These are phyloP conservation scores for Cyberlindnera xishuangbannaensis DNA, from an alignment of 805 yeast genomes.

Conservation along the genomic window DNA sequence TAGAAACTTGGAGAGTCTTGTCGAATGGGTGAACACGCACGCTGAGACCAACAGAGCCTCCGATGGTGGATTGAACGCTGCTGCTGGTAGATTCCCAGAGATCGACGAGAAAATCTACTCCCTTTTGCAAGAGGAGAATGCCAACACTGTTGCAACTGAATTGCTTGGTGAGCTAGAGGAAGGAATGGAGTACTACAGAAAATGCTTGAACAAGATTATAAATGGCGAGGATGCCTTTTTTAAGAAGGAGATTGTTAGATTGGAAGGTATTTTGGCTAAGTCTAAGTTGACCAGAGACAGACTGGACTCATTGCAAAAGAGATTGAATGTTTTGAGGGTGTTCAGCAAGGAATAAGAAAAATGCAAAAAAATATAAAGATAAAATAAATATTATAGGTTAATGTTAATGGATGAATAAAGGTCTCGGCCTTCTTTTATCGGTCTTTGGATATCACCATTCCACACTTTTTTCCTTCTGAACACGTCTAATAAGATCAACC, in stretches of 20 bases:
- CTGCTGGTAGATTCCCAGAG: conserved; percentile 22
- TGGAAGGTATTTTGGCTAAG: conserved; percentile 33
- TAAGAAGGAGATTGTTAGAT: conserved; percentile 37
- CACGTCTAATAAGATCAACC: conserved; percentile 59
- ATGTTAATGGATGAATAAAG: no score
- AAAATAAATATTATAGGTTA: no score
- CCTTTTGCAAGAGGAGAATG: conserved; percentile 23
- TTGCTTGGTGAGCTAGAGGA: conserved; percentile 24
- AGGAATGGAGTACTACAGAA: conserved; percentile 40
- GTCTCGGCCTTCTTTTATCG: no score
- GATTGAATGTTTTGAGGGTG: conserved; percentile 41
- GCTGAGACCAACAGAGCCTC: conserved; percentile 30
- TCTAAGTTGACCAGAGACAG: conserved; percentile 30
- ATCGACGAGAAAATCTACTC: conserved; percentile 20
- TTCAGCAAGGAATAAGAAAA: neutral
- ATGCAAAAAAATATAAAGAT: neutral
- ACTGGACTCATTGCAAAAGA: conserved; percentile 43
- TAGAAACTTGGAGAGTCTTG: conserved; percentile 44
- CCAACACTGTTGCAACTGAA: conserved; percentile 27
- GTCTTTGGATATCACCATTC: no score
- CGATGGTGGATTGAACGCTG: conserved; percentile 30
- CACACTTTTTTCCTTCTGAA: conserved; percentile 47
- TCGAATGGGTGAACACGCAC: conserved; percentile 44
- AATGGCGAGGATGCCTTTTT: conserved; percentile 40
- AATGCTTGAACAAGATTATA: conserved; percentile 38